Base-by-base conservation (phyloP, 164 flowering plant species). In the Aristolochia fimbriata region DNA sequence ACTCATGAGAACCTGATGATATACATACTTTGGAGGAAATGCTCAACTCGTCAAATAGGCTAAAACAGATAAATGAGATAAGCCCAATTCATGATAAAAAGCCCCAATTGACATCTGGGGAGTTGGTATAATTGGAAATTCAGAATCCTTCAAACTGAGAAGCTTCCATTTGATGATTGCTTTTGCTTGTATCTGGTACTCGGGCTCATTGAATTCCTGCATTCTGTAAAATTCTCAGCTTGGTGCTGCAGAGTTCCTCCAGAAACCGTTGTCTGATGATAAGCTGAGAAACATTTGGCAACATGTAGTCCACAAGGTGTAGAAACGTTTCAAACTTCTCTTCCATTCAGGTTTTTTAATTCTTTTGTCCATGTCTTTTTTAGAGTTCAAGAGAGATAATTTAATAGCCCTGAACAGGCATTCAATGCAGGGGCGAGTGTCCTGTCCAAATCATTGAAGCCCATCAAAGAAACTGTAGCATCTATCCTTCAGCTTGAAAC, bases 241-340 rank as follows among this genome's bases (percentile, higher is more conserved):
- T 31, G 95, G 95, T 65, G 97, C 97, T 19, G 86, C 84, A 55
- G 95, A 91, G 71, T 84, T 91, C 68, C 87, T 91, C 50, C 76
- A 61, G 21, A 86, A 84, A 72, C 97, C 97, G 15, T 76, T 91
- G 20, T 80, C 85, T 0, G 89, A 87, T 67, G 97, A 91, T 53
- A 91, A 87, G 70, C 85, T 91, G 2, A 76, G 76, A 68, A 87
- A 87, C 63, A 79, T 90, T 63, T 90, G 97, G 97, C 97, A 90
- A 76, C 97, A 87, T 64, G 92, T 83, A 9, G 86, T 79, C 72
- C 97, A 87, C 59, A 91, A 86, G 93, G 97, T 91, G 27, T 48
- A 74, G 65, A 21, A 24, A 17, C 24, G 61, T 53, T 13, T 55
- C 16, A 1, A 58, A 15, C 14, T 57, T 25, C 24, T 55, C 24